Conservation (phyloP, 139 green algal species). For the Haematococcus sp. region DNA sequence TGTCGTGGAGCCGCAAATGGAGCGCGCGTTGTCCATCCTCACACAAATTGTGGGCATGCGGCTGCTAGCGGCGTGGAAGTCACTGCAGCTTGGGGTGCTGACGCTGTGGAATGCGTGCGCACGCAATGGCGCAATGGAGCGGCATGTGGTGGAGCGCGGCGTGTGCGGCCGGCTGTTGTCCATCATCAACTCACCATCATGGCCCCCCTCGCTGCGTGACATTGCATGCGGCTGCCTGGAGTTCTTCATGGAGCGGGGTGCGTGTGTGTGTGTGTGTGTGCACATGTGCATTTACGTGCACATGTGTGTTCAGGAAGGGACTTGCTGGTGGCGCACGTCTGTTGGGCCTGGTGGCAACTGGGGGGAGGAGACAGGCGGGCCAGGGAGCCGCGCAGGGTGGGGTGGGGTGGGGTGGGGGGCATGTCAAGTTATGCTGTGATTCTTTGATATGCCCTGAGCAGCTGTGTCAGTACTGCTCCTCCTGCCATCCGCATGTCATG, state of each 20-base stretch:
- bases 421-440: no score
- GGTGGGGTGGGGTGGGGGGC: no score
- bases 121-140: slow-evolving; percentile 51
- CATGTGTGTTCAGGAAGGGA: no score
- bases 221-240: slow-evolving; percentile 57
- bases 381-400: no score
- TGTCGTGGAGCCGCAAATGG: slow-evolving; percentile 33
- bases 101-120: slow-evolving; percentile 57
- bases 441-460: no score
- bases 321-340: no score
- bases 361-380: no score
- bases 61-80: slow-evolving; percentile 37
- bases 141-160: slow-evolving; percentile 46
- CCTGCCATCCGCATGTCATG: no score
- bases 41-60: slow-evolving; percentile 29
- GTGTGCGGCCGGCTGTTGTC: slow-evolving; percentile 40
- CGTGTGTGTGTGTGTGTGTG: background rate
- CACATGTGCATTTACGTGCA: background rate
- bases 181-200: slow-evolving; percentile 39
- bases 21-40: slow-evolving; percentile 59
- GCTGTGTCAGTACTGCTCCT: no score
- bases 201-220: slow-evolving; percentile 62
- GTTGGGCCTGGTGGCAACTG: no score
- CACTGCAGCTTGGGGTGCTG: slow-evolving; percentile 40
- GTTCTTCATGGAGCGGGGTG: slow-evolving; percentile 53